Base-by-base conservation (phyloP, 2,329 filamentous ascomycete species). In the Phyllosticta capitalensis region DNA sequence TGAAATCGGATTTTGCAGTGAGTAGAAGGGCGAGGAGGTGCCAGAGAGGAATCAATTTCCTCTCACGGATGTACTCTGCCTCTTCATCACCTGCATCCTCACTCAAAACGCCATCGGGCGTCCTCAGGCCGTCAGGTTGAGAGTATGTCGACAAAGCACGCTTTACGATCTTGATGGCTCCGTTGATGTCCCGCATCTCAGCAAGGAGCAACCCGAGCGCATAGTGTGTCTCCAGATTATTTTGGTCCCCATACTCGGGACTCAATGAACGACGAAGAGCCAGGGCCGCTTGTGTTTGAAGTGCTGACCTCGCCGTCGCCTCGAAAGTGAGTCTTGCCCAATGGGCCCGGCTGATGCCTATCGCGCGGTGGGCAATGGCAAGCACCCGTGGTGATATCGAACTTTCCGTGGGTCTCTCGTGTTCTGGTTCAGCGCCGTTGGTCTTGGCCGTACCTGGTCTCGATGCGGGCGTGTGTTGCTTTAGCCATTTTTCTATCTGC, bases 321-420 rank as follows among this genome's bases (percentile, higher is more conserved):
- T 96, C 86, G 61, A 85, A 89, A 0, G 92, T 96, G 68, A 87
- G 80, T 56, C 86, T 83, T 52, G 92, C 90, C 90, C 90, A 96
- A 63, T 92, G 87, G 1, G 92, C 90, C 65, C 94, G 86, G 14
- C 89, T 87, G 58, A 95, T 79, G 0, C 92, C 94, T 63, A 97
- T 87, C 7, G 90, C 89, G 67, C 91, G 85, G 81, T 92, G 95
- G 22, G 89, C 83, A 21, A 67, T 60, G 14, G 72, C 87, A 59
- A 92, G 75, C 12, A 85, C 79, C 22, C 78, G 77, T 5, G 83
- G 80, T 28, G 84, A 77, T 3, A 92, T 78, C 53, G 65, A 30
- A 2, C 67, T 64, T 28, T 72, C 68, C 10, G 78, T 62, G 67
- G 71, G 68, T 33, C 64, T 61, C 19, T 67, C 63, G n/a, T 38